Conservation (phyloP, 2,329 filamentous ascomycete species). For the Xylariaceae sp. region DNA sequence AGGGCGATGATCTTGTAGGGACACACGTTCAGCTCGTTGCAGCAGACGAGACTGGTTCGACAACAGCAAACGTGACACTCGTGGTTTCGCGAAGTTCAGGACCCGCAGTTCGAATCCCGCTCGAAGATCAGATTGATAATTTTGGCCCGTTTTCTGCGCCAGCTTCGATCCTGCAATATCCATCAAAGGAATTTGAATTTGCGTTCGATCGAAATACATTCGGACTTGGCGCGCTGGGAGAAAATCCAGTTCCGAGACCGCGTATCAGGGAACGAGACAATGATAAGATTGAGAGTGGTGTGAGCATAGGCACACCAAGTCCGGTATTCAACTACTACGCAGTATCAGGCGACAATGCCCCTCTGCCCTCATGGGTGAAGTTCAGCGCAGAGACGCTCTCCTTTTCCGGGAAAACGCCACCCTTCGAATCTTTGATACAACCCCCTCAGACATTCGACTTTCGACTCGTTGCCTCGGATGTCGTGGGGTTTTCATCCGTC, state of each 20-base stretch:
- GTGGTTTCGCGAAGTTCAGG: slow-evolving; percentile 59
- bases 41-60: slow-evolving; percentile 60
- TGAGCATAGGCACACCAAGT: not conserved
- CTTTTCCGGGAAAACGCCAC: slow-evolving; percentile 69
- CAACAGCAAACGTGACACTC: slow-evolving; percentile 63
- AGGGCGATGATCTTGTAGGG: slow-evolving; percentile 48
- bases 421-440: slow-evolving; percentile 57
- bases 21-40: slow-evolving; percentile 65
- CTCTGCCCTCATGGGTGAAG: slow-evolving; percentile 78
- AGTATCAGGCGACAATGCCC: slow-evolving; percentile 71
- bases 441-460: slow-evolving; percentile 71
- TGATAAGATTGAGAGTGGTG: not conserved
- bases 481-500: slow-evolving; percentile 69
- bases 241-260: not conserved
- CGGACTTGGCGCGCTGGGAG: slow-evolving; percentile 37
- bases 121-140: slow-evolving; percentile 53
- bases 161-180: slow-evolving; percentile 53
- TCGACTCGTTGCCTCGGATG: slow-evolving; percentile 72
- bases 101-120: slow-evolving; percentile 52
- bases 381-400: slow-evolving; percentile 62
- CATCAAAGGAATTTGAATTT: slow-evolving; percentile 51
- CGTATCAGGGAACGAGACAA: not conserved
- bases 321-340: slow-evolving; percentile 68
- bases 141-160: slow-evolving; percentile 60
- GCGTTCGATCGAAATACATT: slow-evolving; percentile 60